A percentile compares a stretch with the other conserved stretches of the same genome.
Conservation (phyloP, 2,329 filamentous ascomycete species). For the Escovopsis sp. region DNA sequence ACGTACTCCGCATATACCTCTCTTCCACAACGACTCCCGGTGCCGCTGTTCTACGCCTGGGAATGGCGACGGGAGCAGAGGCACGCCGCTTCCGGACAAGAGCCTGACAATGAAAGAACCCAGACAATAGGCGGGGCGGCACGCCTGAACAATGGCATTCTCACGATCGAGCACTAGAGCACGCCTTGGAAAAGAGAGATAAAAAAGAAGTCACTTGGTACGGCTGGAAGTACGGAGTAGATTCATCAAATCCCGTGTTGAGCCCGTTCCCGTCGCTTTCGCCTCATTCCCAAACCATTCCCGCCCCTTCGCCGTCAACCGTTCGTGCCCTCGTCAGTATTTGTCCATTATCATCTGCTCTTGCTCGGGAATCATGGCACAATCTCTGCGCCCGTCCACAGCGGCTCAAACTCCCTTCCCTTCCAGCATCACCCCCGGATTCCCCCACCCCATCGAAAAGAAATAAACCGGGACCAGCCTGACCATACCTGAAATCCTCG, state of each 20-base stretch:
- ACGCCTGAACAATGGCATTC: not conserved
- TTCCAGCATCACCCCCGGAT: not conserved
- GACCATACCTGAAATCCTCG: slow-evolving; percentile 1
- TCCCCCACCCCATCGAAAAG: slow-evolving; percentile 2
- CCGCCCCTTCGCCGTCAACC: slow-evolving; percentile 3
- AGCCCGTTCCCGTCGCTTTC: slow-evolving; percentile 3
- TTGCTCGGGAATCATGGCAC: not conserved
- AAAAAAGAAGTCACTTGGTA: not conserved
- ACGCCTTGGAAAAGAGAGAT: not conserved
- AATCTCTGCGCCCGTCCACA: not conserved
- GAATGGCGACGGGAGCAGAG: too few relatives aligned
- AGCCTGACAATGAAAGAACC: too few relatives aligned
- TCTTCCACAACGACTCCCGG: too few relatives aligned
- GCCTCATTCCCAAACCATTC: too few relatives aligned
- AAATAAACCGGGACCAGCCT: slow-evolving; percentile 2
- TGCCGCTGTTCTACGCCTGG: too few relatives aligned
- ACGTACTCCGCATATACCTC: too few relatives aligned
- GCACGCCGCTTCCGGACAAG: too few relatives aligned
- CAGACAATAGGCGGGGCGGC: not conserved
- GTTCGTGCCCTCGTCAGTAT: slow-evolving; percentile 6
- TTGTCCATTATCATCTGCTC: slow-evolving; percentile 8
- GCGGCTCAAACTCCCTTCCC: not conserved
- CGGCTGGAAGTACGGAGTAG: slow-evolving; percentile 4
- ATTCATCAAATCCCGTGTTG: slow-evolving; percentile 7
- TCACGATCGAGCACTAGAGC: too few relatives aligned